A percentile compares a stretch with the other conserved stretches of the same genome.
Evolutionary conservation across 202 grass and related monocot species (phyloP).

Genomic region (Schoenoplectus tabernaemontani): DNA sequence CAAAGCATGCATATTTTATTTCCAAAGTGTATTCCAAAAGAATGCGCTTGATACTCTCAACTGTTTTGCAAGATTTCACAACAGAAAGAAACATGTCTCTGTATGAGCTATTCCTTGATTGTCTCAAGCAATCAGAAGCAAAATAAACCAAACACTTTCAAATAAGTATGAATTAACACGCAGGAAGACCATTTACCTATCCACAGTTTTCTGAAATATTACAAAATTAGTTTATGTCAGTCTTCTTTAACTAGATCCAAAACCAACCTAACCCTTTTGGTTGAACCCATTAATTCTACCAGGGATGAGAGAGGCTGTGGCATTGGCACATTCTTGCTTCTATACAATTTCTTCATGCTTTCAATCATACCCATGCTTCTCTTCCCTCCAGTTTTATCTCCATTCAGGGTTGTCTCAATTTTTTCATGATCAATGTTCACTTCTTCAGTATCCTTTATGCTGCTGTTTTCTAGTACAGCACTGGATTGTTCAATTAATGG

Average conservation of each 20-base stretch:
- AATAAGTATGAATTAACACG: background rate
- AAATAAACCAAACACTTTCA: background rate
- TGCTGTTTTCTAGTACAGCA: background rate
- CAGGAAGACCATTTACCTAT: background rate
- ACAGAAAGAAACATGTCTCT: background rate
- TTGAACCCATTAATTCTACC: conserved; percentile 39
- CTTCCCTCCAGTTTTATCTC: background rate
- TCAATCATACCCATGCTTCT: conserved; percentile 22
- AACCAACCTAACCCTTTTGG: conserved; percentile 33
- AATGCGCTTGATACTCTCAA: background rate
- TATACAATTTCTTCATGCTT: conserved; percentile 53
- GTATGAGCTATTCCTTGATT: background rate
- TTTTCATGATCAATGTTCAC: background rate
- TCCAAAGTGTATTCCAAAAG: background rate
- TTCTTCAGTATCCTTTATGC: background rate
- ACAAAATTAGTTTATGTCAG: background rate
- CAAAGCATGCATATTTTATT: too few species aligned
- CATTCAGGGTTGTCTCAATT: background rate
- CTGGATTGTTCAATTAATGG: background rate
- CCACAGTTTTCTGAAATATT: background rate
- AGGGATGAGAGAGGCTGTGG: conserved; percentile 45
- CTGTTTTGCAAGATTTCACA: background rate
- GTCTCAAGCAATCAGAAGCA: background rate
- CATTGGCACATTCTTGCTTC: conserved; percentile 52
- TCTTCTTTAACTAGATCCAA: background rate